phyloP scores from a whole-genome alignment of 2,329 filamentous ascomycete species.

The Beauveria brongniartii region DNA sequence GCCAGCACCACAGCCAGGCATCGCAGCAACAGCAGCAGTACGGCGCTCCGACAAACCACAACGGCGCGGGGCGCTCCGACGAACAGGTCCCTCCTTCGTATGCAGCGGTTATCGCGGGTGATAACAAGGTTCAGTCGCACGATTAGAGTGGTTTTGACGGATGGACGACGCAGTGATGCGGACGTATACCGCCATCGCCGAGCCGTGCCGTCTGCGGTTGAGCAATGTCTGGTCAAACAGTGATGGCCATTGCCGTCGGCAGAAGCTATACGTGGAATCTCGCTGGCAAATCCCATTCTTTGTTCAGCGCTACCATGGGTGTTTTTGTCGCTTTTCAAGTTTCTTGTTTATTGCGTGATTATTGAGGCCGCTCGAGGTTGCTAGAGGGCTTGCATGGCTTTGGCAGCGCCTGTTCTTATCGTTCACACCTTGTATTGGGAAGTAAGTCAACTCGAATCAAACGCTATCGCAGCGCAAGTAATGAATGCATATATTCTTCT shows the following conservation, averaged over 20 bases:
- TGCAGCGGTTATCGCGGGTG: slow-evolving; percentile 79
- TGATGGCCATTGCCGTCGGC: neutral
- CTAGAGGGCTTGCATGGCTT: neutral
- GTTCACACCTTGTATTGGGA: neutral
- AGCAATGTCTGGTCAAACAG: neutral
- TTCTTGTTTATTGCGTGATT: neutral
- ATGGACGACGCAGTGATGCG: neutral
- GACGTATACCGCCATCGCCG: neutral
- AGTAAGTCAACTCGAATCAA: neutral
- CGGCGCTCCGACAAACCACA: slow-evolving; percentile 29
- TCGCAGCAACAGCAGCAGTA: slow-evolving; percentile 20
- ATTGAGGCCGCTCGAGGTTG: neutral
- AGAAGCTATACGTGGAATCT: neutral
- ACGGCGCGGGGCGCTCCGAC: slow-evolving; percentile 22
- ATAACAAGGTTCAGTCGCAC: slow-evolving; percentile 73
- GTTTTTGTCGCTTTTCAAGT: neutral
- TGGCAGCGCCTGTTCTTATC: neutral
- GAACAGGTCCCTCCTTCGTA: slow-evolving; percentile 66
- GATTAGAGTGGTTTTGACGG: slow-evolving; percentile 22
- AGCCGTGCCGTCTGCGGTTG: neutral
- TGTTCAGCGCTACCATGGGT: neutral
- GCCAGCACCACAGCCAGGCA: slow-evolving; percentile 17
- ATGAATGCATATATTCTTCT: neutral
- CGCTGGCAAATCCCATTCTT: no score
- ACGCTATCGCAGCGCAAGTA: neutral